These are phyloP conservation scores for Pichiaceae sp. DNA, from an alignment of 1,139 yeast species.

Conservation along the genomic window DNA sequence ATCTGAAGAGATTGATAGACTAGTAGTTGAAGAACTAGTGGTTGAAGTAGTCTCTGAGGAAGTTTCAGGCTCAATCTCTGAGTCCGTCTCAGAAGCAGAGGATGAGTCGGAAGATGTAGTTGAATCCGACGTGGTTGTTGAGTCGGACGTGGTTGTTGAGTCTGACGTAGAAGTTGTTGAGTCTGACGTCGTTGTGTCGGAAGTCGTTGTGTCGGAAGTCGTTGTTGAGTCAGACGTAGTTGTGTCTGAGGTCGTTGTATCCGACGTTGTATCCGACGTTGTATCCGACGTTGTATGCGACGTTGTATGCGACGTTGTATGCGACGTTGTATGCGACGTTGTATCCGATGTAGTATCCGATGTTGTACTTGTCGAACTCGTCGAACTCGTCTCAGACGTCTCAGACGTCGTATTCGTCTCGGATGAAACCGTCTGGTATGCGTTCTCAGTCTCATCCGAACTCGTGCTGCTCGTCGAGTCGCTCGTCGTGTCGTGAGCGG, in stretches of 20 bases:
- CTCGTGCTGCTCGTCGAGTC: background rate
- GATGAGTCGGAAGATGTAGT: background rate
- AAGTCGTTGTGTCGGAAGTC: constrained; percentile 6
- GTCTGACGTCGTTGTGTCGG: constrained; percentile 4
- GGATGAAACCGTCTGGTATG: background rate
- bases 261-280: constrained; percentile 4
- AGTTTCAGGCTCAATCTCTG: background rate
- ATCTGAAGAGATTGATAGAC: no score
- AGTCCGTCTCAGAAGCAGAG: background rate
- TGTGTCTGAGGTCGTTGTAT: background rate
- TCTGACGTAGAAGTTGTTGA: constrained; percentile 3
- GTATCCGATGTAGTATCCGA: no score
- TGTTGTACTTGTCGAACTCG: no score
- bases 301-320: no score
- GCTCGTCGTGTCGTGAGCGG: background rate
- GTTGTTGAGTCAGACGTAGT: constrained; percentile 2
- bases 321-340: no score
- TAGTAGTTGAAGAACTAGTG: no score
- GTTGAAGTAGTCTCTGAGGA: background rate
- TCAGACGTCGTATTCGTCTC: constrained; percentile 1
- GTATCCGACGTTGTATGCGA: no score
- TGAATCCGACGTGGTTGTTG: background rate
- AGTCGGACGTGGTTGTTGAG: background rate
- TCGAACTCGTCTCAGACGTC: background rate
- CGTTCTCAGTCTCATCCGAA: background rate